Evolutionary conservation across 2,329 filamentous ascomycete species (phyloP).

Genomic region (Alternaria sp.): DNA sequence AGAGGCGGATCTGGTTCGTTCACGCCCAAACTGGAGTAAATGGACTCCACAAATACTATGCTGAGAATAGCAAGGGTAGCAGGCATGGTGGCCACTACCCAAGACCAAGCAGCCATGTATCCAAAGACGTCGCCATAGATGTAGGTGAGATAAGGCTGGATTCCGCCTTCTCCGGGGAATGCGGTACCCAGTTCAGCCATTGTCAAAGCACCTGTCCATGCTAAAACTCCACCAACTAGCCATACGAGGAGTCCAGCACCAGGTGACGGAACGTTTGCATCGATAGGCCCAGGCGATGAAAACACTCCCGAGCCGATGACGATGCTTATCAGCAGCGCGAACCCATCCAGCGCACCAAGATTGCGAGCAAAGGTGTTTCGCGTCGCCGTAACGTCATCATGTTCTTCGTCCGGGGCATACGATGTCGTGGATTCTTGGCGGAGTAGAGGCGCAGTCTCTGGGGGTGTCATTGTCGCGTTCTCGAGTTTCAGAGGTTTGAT

Average conservation of each 20-base stretch:
- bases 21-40: constrained; percentile 61
- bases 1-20: constrained; percentile 60
- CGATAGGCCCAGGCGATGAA: constrained; percentile 68
- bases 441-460: constrained; percentile 33
- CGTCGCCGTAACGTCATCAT: constrained; percentile 17
- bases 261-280: constrained; percentile 69
- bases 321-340: constrained; percentile 68
- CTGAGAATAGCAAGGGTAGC: constrained; percentile 68
- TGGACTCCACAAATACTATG: constrained; percentile 63
- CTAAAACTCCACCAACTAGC: constrained; percentile 67
- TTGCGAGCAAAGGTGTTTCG: constrained; percentile 43
- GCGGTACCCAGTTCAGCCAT: constrained; percentile 69
- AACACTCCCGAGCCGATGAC: constrained; percentile 71
- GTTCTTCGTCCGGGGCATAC: constrained; percentile 17
- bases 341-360: constrained; percentile 48
- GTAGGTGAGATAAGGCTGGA: constrained; percentile 67
- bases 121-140: constrained; percentile 67
- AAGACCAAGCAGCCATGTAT: constrained; percentile 70
- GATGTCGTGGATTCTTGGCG: constrained; percentile 14
- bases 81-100: constrained; percentile 70
- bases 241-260: constrained; percentile 65
- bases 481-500: background rate
- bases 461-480: constrained; percentile 24
- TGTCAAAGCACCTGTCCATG: constrained; percentile 69
- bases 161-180: constrained; percentile 69